Percentiles rank a stretch among this genome's conserved stretches.
Evolutionary conservation across 176 grass and related monocot genomes (phyloP).

Genomic region (Carex cristatella): DNA sequence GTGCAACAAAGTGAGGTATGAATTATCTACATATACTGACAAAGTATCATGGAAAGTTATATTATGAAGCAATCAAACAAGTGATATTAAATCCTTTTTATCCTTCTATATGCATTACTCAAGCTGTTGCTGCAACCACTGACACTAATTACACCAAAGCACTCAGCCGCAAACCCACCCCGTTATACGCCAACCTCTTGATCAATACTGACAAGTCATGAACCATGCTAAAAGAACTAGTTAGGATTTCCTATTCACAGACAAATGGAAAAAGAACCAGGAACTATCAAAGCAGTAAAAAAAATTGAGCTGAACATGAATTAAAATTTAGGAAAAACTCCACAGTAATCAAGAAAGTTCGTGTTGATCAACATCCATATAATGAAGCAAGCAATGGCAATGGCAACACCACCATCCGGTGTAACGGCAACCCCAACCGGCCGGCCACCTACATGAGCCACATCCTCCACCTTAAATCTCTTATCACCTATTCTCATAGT

Average conservation of each 20-base stretch:
- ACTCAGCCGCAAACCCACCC: not conserved
- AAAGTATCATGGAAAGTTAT: not conserved
- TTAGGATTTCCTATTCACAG: not conserved
- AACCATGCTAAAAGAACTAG: not conserved
- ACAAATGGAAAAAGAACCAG: not conserved
- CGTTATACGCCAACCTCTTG: not conserved
- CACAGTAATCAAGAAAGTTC: not conserved
- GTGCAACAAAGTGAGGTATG: not conserved
- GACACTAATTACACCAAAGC: not conserved
- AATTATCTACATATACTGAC: not conserved
- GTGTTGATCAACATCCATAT: not conserved
- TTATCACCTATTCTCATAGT: conserved; percentile 10
- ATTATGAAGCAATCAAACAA: not conserved
- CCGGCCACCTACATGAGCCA: not conserved
- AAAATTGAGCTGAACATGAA: not conserved
- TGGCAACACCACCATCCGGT: conserved; percentile 9
- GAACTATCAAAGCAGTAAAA: not conserved
- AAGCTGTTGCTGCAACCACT: not conserved
- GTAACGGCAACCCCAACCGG: not conserved
- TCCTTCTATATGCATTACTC: not conserved
- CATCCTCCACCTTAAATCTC: conserved; percentile 1
- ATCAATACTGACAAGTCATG: not conserved
- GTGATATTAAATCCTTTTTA: not conserved
- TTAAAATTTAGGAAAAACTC: not conserved
- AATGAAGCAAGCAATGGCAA: not conserved